Evolutionary conservation across 148 eudicot genomes (phyloP).

Genomic region (Fallopia convolvulus): DNA sequence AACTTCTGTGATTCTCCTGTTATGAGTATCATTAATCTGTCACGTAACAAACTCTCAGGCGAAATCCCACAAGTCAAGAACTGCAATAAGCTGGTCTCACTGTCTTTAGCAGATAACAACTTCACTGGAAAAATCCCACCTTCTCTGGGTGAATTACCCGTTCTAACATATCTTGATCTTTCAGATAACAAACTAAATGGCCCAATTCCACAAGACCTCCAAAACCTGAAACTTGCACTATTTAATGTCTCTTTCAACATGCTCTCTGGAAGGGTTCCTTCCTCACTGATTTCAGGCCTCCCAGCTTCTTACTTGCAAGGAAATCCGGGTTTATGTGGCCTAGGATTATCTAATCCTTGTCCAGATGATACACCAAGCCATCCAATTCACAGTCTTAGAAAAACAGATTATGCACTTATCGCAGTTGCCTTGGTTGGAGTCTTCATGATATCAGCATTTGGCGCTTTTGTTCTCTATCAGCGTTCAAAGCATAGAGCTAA

Average conservation of each 20-base stretch:
- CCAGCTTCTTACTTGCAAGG: constrained; percentile 88
- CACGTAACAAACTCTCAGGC: constrained; percentile 60
- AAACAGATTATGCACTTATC: constrained; percentile 41
- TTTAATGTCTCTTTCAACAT: constrained; percentile 74
- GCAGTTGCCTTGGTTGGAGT: constrained; percentile 34
- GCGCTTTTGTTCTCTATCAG: constrained; percentile 29
- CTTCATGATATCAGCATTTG: constrained; percentile 27
- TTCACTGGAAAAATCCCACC: constrained; percentile 62
- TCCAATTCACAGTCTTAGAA: constrained; percentile 31
- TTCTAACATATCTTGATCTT: constrained; percentile 84
- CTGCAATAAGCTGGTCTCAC: constrained; percentile 63
- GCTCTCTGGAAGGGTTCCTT: constrained; percentile 65
- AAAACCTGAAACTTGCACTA: constrained; percentile 75
- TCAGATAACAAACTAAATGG: constrained; percentile 79
- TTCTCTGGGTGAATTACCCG: constrained; percentile 69
- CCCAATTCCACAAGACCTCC: constrained; percentile 63
- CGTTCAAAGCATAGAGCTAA: constrained; percentile 31
- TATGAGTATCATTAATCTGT: constrained; percentile 78
- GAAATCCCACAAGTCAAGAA: constrained; percentile 54
- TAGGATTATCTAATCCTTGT: constrained; percentile 59
- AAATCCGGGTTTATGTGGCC: constrained; percentile 67
- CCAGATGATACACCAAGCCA: constrained; percentile 23
- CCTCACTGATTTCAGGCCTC: constrained; percentile 49
- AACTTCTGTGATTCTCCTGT: constrained; percentile 87
- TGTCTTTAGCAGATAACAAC: constrained; percentile 63